Base-by-base conservation (phyloP, 768 basidiomycete genomes). In the Hericium erinaceus region DNA sequence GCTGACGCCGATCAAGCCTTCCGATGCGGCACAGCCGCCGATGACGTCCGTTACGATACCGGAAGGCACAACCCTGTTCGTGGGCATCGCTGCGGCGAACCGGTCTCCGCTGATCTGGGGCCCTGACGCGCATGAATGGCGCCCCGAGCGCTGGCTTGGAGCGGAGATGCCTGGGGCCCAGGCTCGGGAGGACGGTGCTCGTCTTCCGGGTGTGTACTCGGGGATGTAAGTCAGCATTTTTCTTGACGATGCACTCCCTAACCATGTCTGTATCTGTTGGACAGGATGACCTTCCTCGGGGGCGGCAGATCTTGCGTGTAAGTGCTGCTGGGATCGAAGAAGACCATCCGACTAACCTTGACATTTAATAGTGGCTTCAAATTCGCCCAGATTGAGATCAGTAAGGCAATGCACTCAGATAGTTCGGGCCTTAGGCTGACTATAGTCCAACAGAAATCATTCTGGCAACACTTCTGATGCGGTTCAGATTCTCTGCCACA, bases 121-220 rank as follows among this genome's bases (percentile, higher is more conserved):
- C 5, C 22, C 49, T 3, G 63, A 64, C 49, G 60, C 60, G 8
- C 38, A 46, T 10, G 60, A 61, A 48, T 64, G 63, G 63, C 58
- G 40, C 16, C 63, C 63, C 2, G 63, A 64, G 52, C 57, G 63
- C 15, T 64, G 60, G 58, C 58, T 64, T 9, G 9, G 20, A 46
- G 2, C 44, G 44, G 44, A 46, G 9, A 24, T 24, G 22, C 24
- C 51, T 41, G 4, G 48, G 50, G 20, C 13, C 1, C 28, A 57
- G 26, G 28, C 38, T 48, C 6, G 40, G 22, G 13, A 9, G 16
- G 44, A 46, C 2, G 56, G 40, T n/a, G 56, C 59, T 46, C 50
- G 52, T 16, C 38, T 60, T 7, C 60, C 60, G 6, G 60, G 57
- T 7, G 48, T 61, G 2, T 61, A 58, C 18, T 28, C 60, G 5